Base-by-base conservation (phyloP, 192 early-diverging fungal species). In the Coemansia aciculifera region DNA sequence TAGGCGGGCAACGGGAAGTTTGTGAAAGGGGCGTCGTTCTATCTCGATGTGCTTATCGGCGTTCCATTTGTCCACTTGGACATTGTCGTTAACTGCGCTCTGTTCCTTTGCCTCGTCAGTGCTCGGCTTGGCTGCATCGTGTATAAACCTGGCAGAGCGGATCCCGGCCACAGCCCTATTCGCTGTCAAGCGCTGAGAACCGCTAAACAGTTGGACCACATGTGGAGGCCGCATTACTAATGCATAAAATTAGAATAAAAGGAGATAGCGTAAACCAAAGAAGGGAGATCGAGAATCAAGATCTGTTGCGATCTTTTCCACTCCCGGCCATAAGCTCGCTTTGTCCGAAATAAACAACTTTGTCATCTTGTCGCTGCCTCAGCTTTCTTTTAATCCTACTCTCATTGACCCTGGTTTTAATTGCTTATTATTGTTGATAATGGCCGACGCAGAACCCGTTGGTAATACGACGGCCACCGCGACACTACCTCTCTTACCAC, bases 401-500 rank as follows among this genome's bases (percentile, higher is more conserved):
- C 34, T 36, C 34, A 5, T 36, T 6, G 3, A 36, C 5, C 1
- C 5, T 8, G 3, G 1, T 19, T 59, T 32, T 19, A 54, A 54
- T 29, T 54, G 3, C 32, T 59, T 8, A 13, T n/a, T 34, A 19
- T 34, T 23, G 12, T 13, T 60, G 9, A n/a, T 12, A 60, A 60
- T 38, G 57, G 13, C 57, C 8, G 34, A 24, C 29, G 34, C 32
- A 60, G n/a, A 23, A 31, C 5, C 59, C 34, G 59, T 13, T 17
- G 34, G 5, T 17, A 27, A 17, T 19, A 29, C 17, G 2, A 4
- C 36, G 23, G 1, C 34, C 36, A 39, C 17, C 0, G 36, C 59
- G 17, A 8, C 59, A 11, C 34, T 21, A 13, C 59, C 36, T 60
- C 36, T n/a, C 19, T 36, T 93, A 17, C 90, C 92, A 17, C n/a